Evolutionary conservation across 2,329 filamentous ascomycete species (phyloP).

Genomic region (Trichoderma sp.): DNA sequence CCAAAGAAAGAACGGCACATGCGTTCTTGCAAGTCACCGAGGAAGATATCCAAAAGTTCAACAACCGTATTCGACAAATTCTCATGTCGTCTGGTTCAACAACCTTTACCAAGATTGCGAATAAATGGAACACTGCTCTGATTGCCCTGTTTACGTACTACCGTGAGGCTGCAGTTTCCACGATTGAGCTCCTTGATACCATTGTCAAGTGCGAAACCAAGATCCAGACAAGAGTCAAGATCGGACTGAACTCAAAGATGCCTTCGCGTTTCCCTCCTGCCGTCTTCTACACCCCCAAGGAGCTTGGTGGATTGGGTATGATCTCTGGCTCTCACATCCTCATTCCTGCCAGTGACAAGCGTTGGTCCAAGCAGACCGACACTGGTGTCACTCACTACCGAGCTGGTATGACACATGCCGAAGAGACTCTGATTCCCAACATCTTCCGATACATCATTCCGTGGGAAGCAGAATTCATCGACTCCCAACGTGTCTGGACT

Average conservation of each 20-base stretch:
- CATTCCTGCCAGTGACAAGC: conserved; percentile 95
- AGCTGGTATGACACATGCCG: conserved; percentile 96
- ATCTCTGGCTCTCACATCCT: conserved; percentile 98
- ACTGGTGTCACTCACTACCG: conserved; percentile 96
- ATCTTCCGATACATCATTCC: conserved; percentile 99
- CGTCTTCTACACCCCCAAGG: conserved; percentile 98
- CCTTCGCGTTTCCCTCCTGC: conserved; percentile 96
- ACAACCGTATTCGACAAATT: conserved; percentile 97
- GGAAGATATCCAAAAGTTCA: conserved; percentile 98
- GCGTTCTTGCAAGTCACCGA: conserved; percentile 97
- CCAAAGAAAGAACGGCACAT: conserved; percentile 94
- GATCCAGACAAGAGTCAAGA: conserved; percentile 98
- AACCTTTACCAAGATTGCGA: conserved; percentile 99
- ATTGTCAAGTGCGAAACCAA: conserved; percentile 99
- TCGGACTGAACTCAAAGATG: conserved; percentile 98
- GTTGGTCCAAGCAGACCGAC: conserved; percentile 98
- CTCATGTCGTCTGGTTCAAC: conserved; percentile 99
- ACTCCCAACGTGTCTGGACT: conserved; percentile 98
- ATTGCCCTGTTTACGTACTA: conserved; percentile 99
- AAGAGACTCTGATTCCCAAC: conserved; percentile 96
- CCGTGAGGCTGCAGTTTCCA: conserved; percentile 93
- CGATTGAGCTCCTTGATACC: conserved; percentile 87
- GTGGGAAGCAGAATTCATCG: conserved; percentile 98
- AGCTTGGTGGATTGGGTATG: conserved; percentile 95
- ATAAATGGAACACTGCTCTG: conserved; percentile 98